A percentile compares a stretch with the other conserved stretches of the same genome.
Evolutionary conservation across 2,329 filamentous ascomycete species (phyloP).

Genomic region (Apiospora malaysiana): DNA sequence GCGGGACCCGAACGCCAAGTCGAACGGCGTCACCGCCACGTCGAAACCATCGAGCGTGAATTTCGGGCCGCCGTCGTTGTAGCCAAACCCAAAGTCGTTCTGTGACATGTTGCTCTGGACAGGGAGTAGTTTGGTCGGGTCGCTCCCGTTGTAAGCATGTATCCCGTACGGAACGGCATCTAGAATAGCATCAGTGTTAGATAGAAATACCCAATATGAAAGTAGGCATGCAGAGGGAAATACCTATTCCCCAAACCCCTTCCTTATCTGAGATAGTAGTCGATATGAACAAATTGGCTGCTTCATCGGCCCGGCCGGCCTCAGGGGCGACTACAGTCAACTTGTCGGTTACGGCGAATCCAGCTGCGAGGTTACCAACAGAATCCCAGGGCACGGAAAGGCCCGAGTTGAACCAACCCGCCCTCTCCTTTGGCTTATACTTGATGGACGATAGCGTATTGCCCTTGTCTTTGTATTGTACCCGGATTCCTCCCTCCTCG

Average conservation of each 20-base stretch:
- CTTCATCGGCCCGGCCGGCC: not conserved
- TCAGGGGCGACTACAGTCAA: not conserved
- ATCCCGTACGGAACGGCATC: not conserved
- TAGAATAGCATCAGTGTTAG: no score
- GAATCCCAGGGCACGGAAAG: not conserved
- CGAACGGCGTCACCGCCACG: conserved; percentile 26
- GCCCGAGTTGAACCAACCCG: not conserved
- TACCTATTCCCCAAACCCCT: conserved; percentile 8
- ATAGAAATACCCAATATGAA: no score
- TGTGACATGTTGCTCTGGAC: conserved; percentile 31
- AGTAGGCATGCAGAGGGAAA: no score
- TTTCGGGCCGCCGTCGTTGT: conserved; percentile 13
- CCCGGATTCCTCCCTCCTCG: conserved; percentile 29
- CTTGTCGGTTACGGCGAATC: not conserved
- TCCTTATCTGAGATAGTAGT: not conserved
- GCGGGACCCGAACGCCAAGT: conserved; percentile 32
- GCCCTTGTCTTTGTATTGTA: no score
- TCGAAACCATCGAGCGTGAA: conserved; percentile 24
- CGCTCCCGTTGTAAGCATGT: not conserved
- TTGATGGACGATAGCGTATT: no score
- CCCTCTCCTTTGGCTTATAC: not conserved
- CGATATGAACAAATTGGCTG: not conserved
- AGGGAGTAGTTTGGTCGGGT: not conserved
- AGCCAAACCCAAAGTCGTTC: conserved; percentile 31
- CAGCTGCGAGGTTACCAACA: not conserved